A percentile compares a stretch with the other conserved stretches of the same genome.
Evolutionary conservation across 371 early-diverging fungal genomes (phyloP).

Genomic region (Thermomucor indicae-seudaticae): DNA sequence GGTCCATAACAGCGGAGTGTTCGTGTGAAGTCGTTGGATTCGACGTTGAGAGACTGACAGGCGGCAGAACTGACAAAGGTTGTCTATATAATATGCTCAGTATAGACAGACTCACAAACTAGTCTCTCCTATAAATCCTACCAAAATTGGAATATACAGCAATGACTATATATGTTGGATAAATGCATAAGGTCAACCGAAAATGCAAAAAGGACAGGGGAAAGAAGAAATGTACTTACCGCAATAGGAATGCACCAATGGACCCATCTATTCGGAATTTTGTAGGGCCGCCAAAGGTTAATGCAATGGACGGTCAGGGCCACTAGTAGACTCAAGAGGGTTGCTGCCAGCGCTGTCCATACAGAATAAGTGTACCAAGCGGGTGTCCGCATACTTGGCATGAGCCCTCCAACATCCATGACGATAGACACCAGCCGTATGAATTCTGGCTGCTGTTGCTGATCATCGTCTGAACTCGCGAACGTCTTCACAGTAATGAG

Average conservation of each 20-base stretch:
- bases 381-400: constrained; percentile 49
- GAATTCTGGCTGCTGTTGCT: constrained; percentile 9
- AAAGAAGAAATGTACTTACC: constrained; percentile 41
- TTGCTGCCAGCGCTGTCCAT: constrained; percentile 39
- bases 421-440: constrained; percentile 26
- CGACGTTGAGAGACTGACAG: constrained; percentile 49
- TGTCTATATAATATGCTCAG: constrained; percentile 23
- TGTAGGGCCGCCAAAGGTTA: constrained; percentile 39
- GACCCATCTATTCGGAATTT: constrained; percentile 48
- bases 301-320: constrained; percentile 30
- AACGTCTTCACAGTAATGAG: constrained; percentile 39
- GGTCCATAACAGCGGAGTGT: constrained; percentile 50
- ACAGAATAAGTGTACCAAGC: constrained; percentile 48
- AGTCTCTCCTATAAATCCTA: constrained; percentile 4
- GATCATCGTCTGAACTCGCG: constrained; percentile 1
- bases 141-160: constrained; percentile 44
- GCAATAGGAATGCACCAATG: constrained; percentile 57
- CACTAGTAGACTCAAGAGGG: constrained; percentile 21
- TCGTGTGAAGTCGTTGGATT: constrained; percentile 30
- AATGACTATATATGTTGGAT: constrained; percentile 22
- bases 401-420: constrained; percentile 39
- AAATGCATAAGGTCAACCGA: neutral
- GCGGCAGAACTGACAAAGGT: constrained; percentile 60
- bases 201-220: too few species aligned
- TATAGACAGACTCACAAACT: neutral